Conservation (phyloP, 768 basidiomycete genomes). For the Leccinellum albellum region DNA sequence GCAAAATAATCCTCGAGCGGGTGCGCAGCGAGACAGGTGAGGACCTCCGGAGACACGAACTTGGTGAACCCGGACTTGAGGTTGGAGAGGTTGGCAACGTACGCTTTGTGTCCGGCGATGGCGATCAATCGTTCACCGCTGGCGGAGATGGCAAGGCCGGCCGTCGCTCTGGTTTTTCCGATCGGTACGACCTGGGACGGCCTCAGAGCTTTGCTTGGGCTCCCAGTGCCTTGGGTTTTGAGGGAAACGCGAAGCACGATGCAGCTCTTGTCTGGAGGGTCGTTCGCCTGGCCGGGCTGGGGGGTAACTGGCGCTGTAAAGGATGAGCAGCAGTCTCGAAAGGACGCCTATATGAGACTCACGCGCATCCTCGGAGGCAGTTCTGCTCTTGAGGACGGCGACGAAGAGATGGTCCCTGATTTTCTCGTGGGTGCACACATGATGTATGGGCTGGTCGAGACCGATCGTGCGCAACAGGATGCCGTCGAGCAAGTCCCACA, state of each 20-base stretch:
- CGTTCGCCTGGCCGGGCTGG: not conserved
- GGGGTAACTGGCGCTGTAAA: slow-evolving; percentile 9
- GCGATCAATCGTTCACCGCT: slow-evolving; percentile 78
- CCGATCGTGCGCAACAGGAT: slow-evolving; percentile 71
- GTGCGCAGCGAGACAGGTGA: slow-evolving; percentile 86
- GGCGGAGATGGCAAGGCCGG: slow-evolving; percentile 68
- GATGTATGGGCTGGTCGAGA: slow-evolving; percentile 64
- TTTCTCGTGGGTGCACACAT: slow-evolving; percentile 66
- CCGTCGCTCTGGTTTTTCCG: slow-evolving; percentile 63
- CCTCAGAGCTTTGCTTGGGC: slow-evolving; percentile 39
- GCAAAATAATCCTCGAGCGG: slow-evolving; percentile 92
- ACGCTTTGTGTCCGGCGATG: slow-evolving; percentile 71
- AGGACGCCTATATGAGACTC: slow-evolving; percentile 1
- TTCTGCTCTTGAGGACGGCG: slow-evolving; percentile 50
- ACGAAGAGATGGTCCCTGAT: slow-evolving; percentile 71
- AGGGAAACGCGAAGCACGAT: slow-evolving; percentile 64
- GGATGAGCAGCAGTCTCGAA: not conserved
- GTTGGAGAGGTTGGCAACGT: slow-evolving; percentile 60
- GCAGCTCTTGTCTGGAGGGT: slow-evolving; percentile 39
- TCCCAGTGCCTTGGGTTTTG: slow-evolving; percentile 35
- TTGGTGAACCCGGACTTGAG: slow-evolving; percentile 70
- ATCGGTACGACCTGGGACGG: slow-evolving; percentile 51
- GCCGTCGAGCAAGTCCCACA: slow-evolving; percentile 95
- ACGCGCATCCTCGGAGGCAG: slow-evolving; percentile 36
- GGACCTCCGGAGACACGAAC: slow-evolving; percentile 71